A percentile compares a stretch with the other conserved stretches of the same genome.
Evolutionary conservation across 2,329 filamentous ascomycete species (phyloP).

Genomic region (Penicillium oxalicum): DNA sequence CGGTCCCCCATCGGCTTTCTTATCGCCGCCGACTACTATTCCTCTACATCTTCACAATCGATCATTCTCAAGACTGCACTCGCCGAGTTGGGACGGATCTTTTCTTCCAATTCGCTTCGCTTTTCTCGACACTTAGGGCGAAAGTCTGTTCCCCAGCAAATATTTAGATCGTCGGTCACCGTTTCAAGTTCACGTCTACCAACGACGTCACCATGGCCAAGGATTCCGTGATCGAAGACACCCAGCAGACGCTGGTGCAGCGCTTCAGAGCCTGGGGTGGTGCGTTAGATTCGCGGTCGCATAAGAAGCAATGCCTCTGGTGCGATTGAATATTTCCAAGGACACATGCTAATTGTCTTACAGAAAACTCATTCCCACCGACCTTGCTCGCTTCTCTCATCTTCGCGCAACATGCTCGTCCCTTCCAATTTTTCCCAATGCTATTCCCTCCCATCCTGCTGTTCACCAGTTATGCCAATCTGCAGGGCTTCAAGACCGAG

Average conservation of each 20-base stretch:
- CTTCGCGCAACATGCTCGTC: slow-evolving; percentile 60
- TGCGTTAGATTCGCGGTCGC: slow-evolving; percentile 16
- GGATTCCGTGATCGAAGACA: slow-evolving; percentile 27
- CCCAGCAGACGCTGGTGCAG: slow-evolving; percentile 36
- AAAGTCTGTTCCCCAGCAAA: no score
- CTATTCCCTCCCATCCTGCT: slow-evolving; percentile 61
- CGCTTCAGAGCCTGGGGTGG: slow-evolving; percentile 40
- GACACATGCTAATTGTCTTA: not conserved
- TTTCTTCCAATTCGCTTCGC: no score
- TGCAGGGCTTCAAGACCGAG: slow-evolving; percentile 58
- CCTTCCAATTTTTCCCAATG: slow-evolving; percentile 61
- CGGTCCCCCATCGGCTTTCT: not conserved
- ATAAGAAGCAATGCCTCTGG: no score
- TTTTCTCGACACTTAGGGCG: no score
- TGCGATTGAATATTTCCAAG: not conserved
- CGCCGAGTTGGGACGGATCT: no score
- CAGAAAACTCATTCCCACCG: slow-evolving; percentile 60
- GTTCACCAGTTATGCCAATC: slow-evolving; percentile 61
- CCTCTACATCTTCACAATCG: not conserved
- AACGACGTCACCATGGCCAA: slow-evolving; percentile 22
- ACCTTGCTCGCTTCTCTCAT: slow-evolving; percentile 61
- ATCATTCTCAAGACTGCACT: no score
- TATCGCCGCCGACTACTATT: slow-evolving; percentile 1
- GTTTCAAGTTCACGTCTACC: slow-evolving; percentile 7
- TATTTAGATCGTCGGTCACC: no score